Conservation (phyloP, 2,329 filamentous ascomycete genomes). For the Exophiala aquamarina region DNA sequence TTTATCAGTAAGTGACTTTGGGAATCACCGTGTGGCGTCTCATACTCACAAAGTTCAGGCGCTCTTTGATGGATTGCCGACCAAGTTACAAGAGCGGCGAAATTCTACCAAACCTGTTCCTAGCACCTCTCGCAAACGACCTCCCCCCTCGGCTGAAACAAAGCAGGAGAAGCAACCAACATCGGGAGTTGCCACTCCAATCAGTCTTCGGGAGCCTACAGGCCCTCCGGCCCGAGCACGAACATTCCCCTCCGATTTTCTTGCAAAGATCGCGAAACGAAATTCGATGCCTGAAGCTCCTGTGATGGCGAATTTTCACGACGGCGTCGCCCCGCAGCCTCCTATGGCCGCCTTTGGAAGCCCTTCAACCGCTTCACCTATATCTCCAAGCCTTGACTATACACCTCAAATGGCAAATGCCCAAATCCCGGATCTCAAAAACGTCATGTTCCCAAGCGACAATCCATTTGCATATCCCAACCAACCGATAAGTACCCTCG, state of each 20-base stretch:
- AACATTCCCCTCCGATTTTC: conserved; percentile 25
- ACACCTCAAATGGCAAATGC: conserved; percentile 22
- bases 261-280: conserved; percentile 23
- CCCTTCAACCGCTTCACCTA: conserved; percentile 23
- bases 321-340: conserved; percentile 9
- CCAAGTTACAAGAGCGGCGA: conserved; percentile 61
- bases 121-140: conserved; percentile 49
- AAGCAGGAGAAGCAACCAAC: conserved; percentile 8
- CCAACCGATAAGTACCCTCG: conserved; percentile 37
- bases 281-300: conserved; percentile 29
- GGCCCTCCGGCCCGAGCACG: conserved; percentile 18
- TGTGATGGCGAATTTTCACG: conserved; percentile 26
- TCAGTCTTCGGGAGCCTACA: conserved; percentile 10
- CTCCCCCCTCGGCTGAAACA: conserved; percentile 32
- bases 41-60: conserved; percentile 49
- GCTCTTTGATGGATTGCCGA: conserved; percentile 81
- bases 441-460: conserved; percentile 51
- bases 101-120: conserved; percentile 42
- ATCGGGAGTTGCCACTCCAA: conserved; percentile 7
- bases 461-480: conserved; percentile 53
- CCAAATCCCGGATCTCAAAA: conserved; percentile 47
- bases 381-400: conserved; percentile 28
- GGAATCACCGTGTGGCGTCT: neutral
- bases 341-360: conserved; percentile 28
- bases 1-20: conserved; percentile 62